A percentile compares a stretch with the other conserved stretches of the same genome.
Conservation (phyloP, 1,284 basidiomycete genomes). For the Trichosporon sp. region DNA sequence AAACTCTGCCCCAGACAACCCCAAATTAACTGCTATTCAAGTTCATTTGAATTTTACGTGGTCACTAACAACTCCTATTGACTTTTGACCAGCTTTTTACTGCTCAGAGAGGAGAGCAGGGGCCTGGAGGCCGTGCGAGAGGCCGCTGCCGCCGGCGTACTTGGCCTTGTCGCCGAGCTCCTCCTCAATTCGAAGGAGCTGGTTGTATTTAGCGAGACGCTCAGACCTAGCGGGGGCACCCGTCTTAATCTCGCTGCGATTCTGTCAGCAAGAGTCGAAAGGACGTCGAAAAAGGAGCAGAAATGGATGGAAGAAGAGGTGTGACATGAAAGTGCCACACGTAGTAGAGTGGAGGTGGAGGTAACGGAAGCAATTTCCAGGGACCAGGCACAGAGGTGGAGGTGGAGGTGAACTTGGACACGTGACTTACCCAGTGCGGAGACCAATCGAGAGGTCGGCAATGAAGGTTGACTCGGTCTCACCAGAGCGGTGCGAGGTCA, state of each 20-base stretch:
- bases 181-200: slow-evolving; percentile 85
- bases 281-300: not conserved
- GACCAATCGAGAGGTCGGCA: slow-evolving; percentile 91
- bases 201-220: slow-evolving; percentile 57
- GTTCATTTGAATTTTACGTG: slow-evolving; percentile 2
- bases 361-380: not conserved
- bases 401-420: not conserved
- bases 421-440: slow-evolving; percentile 55
- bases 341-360: not conserved
- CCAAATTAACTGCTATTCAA: not conserved
- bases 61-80: not conserved
- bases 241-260: slow-evolving; percentile 12
- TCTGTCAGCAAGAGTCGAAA: not conserved
- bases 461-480: slow-evolving; percentile 96
- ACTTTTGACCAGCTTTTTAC: not conserved
- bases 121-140: slow-evolving; percentile 66
- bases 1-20: not conserved
- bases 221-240: slow-evolving; percentile 1
- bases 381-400: not conserved
- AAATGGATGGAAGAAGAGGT: not conserved
- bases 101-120: slow-evolving; percentile 58
- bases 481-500: slow-evolving; percentile 98
- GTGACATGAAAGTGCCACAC: not conserved
- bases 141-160: slow-evolving; percentile 71
- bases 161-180: slow-evolving; percentile 60